phyloP scores from a whole-genome alignment of 345 rosid genomes.

The Pseudoturritis turrita region DNA sequence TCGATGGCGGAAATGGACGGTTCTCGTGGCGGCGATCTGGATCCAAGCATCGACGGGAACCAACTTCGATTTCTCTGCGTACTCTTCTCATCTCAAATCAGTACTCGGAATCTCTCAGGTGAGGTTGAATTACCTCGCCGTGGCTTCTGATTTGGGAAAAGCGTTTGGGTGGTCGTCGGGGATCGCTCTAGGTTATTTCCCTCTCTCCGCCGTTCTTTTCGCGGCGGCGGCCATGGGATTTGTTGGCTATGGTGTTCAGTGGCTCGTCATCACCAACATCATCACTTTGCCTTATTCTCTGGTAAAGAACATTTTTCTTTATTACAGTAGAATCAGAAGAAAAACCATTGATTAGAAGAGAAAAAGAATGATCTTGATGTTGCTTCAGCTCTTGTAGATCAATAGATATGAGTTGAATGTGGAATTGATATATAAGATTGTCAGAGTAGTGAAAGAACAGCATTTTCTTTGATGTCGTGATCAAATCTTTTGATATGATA shows the following conservation, averaged over 20 bases:
- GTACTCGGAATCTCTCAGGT: constrained; percentile 72
- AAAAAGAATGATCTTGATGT: too few relatives aligned
- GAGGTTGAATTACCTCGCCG: constrained; percentile 59
- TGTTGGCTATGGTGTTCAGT: constrained; percentile 65
- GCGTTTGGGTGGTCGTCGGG: constrained; percentile 78
- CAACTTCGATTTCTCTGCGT: constrained; percentile 74
- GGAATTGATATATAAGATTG: background rate
- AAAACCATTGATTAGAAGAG: background rate
- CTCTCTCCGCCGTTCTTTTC: constrained; percentile 56
- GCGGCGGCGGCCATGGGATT: constrained; percentile 50
- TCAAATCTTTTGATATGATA: background rate
- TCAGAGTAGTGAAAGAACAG: background rate
- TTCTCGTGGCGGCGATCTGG: constrained; percentile 63
- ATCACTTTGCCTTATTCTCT: constrained; percentile 56
- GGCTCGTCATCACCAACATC: constrained; percentile 53
- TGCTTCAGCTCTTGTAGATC: background rate
- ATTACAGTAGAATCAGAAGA: background rate
- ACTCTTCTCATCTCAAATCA: constrained; percentile 54
- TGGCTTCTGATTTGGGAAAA: constrained; percentile 80
- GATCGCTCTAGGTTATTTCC: constrained; percentile 45
- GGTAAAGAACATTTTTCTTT: constrained; percentile 27
- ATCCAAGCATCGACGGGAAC: constrained; percentile 79
- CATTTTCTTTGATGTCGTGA: background rate
- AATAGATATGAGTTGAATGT: background rate
- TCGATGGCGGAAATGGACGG: constrained; percentile 66